Evolutionary conservation across 2,329 filamentous ascomycete species (phyloP).

Genomic region (Phaeosphaeria sp.): DNA sequence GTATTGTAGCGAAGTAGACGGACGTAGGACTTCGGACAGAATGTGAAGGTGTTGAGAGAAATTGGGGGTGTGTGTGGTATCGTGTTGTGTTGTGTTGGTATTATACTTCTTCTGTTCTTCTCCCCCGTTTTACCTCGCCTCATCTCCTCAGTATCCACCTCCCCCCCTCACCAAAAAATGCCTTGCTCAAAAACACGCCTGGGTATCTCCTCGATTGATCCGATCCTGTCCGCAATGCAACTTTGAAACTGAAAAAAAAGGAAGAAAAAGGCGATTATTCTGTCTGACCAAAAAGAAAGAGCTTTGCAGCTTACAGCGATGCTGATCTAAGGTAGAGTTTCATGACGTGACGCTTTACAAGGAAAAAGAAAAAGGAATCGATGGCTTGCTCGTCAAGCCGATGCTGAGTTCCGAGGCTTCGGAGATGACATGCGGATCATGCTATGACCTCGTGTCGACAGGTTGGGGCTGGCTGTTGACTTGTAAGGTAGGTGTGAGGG

Average conservation of each 20-base stretch:
- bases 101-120: too few relatives aligned
- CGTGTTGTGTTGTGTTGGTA: too few relatives aligned
- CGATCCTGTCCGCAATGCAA: background rate
- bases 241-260: background rate
- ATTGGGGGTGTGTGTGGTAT: too few relatives aligned
- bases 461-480: constrained; percentile 35
- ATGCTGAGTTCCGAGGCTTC: too few relatives aligned
- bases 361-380: background rate
- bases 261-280: background rate
- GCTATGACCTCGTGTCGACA: background rate
- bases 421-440: background rate
- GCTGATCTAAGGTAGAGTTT: background rate
- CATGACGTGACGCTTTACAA: background rate
- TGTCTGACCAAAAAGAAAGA: background rate
- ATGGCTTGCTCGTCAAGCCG: too few relatives aligned
- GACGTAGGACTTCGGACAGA: too few relatives aligned
- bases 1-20: constrained; percentile 60
- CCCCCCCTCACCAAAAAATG: too few relatives aligned
- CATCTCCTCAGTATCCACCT: too few relatives aligned
- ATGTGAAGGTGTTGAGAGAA: too few relatives aligned
- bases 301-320: background rate
- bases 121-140: too few relatives aligned
- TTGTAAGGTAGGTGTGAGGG: constrained; percentile 38
- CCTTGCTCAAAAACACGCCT: background rate
- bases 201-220: background rate